Percentiles rank a stretch among this genome's conserved stretches.
These are phyloP conservation scores for Hypoxylon sp. DNA, from an alignment of 2,329 filamentous ascomycete species.

Conservation along the genomic window DNA sequence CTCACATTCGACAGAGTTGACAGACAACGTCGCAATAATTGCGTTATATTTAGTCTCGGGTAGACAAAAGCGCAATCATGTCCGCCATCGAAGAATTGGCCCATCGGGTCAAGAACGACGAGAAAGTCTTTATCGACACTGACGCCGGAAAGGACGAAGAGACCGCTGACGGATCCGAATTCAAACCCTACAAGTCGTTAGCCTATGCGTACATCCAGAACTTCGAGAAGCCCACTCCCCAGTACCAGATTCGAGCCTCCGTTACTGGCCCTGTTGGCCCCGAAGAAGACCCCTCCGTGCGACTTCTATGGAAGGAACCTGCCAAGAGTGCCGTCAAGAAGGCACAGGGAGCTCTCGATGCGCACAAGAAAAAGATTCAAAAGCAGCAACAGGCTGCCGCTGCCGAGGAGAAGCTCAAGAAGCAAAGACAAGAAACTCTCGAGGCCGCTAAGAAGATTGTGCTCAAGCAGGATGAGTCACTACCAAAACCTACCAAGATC, in stretches of 20 bases:
- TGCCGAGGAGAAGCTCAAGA: constrained; percentile 75
- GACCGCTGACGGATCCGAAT: constrained; percentile 72
- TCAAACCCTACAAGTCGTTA: constrained; percentile 82
- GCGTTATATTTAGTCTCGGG: background rate
- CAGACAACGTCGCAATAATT: background rate
- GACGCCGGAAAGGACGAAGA: constrained; percentile 77
- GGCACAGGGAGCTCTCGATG: constrained; percentile 76
- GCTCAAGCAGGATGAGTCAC: constrained; percentile 73
- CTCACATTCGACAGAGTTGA: constrained; percentile 2
- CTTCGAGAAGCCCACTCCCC: constrained; percentile 62
- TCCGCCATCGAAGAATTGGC: constrained; percentile 59
- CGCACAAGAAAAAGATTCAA: constrained; percentile 83
- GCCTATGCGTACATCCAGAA: constrained; percentile 79
- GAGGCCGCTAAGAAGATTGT: constrained; percentile 85
- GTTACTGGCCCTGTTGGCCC: constrained; percentile 66
- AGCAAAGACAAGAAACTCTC: constrained; percentile 72
- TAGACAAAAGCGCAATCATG: constrained; percentile 46
- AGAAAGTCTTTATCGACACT: constrained; percentile 79
- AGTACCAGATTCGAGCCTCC: constrained; percentile 75
- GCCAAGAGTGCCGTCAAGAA: constrained; percentile 89
- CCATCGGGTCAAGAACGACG: constrained; percentile 57
- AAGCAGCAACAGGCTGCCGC: constrained; percentile 79
- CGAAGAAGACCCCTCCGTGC: constrained; percentile 69
- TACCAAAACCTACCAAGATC: constrained; percentile 79
- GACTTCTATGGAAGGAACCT: constrained; percentile 79